Conservation (phyloP, 2,329 filamentous ascomycete species). For the Trichoderma aggressivum region DNA sequence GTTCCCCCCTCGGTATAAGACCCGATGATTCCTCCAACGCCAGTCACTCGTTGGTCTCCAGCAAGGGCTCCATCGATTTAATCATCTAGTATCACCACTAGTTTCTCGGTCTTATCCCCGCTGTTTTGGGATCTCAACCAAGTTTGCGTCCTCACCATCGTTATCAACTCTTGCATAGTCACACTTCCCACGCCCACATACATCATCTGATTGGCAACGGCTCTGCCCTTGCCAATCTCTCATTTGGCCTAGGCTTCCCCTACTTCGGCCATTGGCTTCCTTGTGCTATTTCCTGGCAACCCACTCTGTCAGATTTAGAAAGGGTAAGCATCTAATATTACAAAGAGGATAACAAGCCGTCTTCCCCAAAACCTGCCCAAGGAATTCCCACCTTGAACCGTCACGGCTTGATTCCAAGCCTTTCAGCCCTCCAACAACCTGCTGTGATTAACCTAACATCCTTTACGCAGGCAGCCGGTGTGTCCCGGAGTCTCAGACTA, state of each 20-base stretch:
- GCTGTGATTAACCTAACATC: neutral
- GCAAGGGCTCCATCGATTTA: slow-evolving; percentile 14
- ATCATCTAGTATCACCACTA: slow-evolving; percentile 2
- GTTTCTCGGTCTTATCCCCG: slow-evolving; percentile 7
- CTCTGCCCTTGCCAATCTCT: neutral
- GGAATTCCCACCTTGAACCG: neutral
- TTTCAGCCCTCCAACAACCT: neutral
- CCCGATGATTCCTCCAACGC: slow-evolving; percentile 17
- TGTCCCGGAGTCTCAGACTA: neutral
- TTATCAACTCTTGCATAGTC: neutral
- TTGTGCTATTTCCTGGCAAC: neutral
- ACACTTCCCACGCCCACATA: neutral
- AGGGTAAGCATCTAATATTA: slow-evolving; percentile 8
- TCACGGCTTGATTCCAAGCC: neutral
- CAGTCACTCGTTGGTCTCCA: slow-evolving; percentile 14
- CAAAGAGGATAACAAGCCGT: neutral
- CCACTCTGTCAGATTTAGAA: slow-evolving; percentile 11
- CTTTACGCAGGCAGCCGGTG: neutral
- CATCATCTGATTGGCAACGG: slow-evolving; percentile 6
- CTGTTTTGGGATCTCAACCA: neutral
- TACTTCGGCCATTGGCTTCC: neutral
- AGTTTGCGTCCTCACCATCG: slow-evolving; percentile 2
- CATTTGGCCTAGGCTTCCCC: neutral
- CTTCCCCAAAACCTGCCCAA: neutral
- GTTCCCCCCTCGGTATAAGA: slow-evolving; percentile 20